Percentiles rank a stretch among this genome's conserved stretches.
phyloP scores from a whole-genome alignment of 2,329 filamentous ascomycete genomes.

The Colletotrichum sp. region DNA sequence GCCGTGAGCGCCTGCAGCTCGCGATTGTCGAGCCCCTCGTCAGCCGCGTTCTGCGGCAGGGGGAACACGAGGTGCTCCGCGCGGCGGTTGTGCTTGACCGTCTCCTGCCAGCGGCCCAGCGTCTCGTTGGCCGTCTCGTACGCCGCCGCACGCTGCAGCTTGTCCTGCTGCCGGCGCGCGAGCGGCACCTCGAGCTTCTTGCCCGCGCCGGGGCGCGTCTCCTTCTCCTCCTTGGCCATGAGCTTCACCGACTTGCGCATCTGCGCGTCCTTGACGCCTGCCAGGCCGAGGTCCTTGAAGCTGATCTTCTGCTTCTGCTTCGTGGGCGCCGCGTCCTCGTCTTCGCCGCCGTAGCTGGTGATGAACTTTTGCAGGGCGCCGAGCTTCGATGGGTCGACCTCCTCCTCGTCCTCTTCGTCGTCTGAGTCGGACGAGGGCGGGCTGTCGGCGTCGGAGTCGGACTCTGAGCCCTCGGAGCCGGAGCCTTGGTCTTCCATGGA shows the following conservation, averaged over 20 bases:
- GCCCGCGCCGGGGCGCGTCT: constrained; percentile 46
- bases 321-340: constrained; percentile 38
- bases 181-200: constrained; percentile 84
- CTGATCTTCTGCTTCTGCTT: constrained; percentile 64
- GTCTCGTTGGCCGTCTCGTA: constrained; percentile 93
- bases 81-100: constrained; percentile 90
- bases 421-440: constrained; percentile 53
- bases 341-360: constrained; percentile 70
- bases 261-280: constrained; percentile 73
- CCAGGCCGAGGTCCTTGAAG: constrained; percentile 75
- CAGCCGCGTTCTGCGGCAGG: constrained; percentile 72
- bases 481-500: constrained; percentile 46
- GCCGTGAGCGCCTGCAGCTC: constrained; percentile 70
- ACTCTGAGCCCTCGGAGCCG: constrained; percentile 46
- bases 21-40: constrained; percentile 63
- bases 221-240: constrained; percentile 67
- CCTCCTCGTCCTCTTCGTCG: constrained; percentile 52
- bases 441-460: constrained; percentile 49
- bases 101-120: constrained; percentile 89
- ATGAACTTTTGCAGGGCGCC: constrained; percentile 73
- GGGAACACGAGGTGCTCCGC: constrained; percentile 93
- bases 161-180: constrained; percentile 84
- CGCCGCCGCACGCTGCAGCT: constrained; percentile 79
- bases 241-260: constrained; percentile 83
- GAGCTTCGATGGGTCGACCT: constrained; percentile 59